A percentile compares a stretch with the other conserved stretches of the same genome.
These are phyloP conservation scores for Lenwebbia sp. DNA, from an alignment of 345 rosid species.

Conservation along the genomic window DNA sequence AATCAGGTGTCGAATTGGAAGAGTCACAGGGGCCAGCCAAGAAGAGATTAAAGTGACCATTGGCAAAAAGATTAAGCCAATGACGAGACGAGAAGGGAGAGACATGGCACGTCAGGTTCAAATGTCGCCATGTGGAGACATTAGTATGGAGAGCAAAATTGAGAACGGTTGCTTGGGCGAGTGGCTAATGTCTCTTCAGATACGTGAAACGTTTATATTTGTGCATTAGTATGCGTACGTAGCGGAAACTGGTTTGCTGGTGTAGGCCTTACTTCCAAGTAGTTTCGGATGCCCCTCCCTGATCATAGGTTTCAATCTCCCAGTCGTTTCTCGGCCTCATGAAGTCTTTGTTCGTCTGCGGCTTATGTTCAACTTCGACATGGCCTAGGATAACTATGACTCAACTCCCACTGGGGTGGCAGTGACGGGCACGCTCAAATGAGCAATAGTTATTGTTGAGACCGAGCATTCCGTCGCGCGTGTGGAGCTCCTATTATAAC, in stretches of 20 bases:
- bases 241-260: background rate
- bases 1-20: background rate
- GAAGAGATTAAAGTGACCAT: background rate
- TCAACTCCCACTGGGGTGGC: background rate
- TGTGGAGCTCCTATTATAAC: background rate
- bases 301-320: background rate
- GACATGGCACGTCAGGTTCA: background rate
- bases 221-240: background rate
- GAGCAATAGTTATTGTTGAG: background rate
- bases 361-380: background rate
- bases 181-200: background rate
- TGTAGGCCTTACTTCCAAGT: background rate
- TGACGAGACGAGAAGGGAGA: background rate
- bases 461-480: background rate
- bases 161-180: background rate
- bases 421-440: accelerated
- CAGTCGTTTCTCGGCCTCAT: background rate
- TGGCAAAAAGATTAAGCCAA: background rate
- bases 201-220: background rate
- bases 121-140: background rate
- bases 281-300: background rate
- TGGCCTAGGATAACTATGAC: background rate
- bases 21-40: background rate
- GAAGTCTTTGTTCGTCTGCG: background rate
- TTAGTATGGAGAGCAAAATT: too few species aligned